Evolutionary conservation across 352 stramenopile genomes (phyloP).

Genomic region (Nothophytophthora sp.): DNA sequence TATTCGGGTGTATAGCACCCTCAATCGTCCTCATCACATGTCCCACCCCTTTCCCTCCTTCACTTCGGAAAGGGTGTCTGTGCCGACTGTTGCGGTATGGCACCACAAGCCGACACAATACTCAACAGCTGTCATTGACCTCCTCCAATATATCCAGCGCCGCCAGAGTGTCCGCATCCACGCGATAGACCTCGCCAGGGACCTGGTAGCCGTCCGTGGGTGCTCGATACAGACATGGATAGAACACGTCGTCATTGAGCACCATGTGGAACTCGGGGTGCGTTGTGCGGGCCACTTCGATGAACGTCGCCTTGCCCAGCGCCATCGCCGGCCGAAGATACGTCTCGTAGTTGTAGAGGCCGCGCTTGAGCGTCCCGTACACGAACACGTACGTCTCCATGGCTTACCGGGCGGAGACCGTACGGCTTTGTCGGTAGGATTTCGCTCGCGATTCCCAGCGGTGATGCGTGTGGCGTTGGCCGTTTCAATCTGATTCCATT

Average conservation of each 20-base stretch:
- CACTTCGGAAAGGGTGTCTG: too few species aligned
- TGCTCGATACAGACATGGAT: slow-evolving; percentile 58
- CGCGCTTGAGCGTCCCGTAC: slow-evolving; percentile 78
- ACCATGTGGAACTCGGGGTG: slow-evolving; percentile 52
- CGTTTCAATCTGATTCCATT: neutral
- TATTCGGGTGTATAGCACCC: too few species aligned
- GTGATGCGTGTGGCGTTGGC: too few species aligned
- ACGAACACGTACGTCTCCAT: slow-evolving; percentile 70
- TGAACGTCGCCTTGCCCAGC: slow-evolving; percentile 49
- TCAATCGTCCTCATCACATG: too few species aligned
- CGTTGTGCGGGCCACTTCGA: slow-evolving; percentile 43
- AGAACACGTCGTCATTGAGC: slow-evolving; percentile 50
- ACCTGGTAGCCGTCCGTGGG: slow-evolving; percentile 43
- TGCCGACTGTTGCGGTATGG: too few species aligned
- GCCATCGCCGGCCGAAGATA: slow-evolving; percentile 58
- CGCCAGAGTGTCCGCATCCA: slow-evolving; percentile 51
- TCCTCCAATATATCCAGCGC: slow-evolving; percentile 77
- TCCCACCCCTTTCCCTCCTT: too few species aligned
- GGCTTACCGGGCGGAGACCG: slow-evolving; percentile 4
- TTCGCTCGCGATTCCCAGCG: slow-evolving; percentile 1
- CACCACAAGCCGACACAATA: too few species aligned
- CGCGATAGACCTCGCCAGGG: slow-evolving; percentile 64
- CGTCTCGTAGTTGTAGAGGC: slow-evolving; percentile 70
- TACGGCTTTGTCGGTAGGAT: neutral
- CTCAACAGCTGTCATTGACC: slow-evolving; percentile 54